Evolutionary conservation across 352 stramenopile genomes (phyloP), one percentile per base, ranked within the genome.

Genomic region (Pythium utonaiense): DNA sequence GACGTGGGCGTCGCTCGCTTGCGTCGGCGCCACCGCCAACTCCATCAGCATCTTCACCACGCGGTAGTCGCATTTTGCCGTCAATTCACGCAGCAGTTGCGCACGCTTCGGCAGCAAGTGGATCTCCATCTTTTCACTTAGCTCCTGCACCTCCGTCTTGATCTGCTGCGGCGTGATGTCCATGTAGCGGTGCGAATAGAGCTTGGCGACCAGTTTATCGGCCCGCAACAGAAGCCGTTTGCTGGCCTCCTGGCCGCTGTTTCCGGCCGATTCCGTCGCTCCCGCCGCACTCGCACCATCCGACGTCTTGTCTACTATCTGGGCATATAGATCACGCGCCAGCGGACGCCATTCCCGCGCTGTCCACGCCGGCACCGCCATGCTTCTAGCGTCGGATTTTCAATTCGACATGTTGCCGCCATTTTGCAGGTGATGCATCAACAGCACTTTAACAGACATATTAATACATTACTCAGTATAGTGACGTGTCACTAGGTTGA

Each of bases 21-120:
- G 56, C 5, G 78, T 88, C 19, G 81, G 78, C 1, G 67, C 60
- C 12, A 74, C 60, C n/a, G 78, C 74, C 45, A 91, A 62, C 60
- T 83, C 78, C 25, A 89, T 52, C 44, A 91, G 66, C 50, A 88
- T 60, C 66, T 87, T 88, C 22, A 89, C 50, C 31, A 84, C 71
- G 36, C 71, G 63, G 30, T 70, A 75, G 28, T 89, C 69, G 25
- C 72, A 84, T 13, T 40, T 19, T 3, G 34, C n/a, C 30, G 72
- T 56, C 36, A 91, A 57, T 25, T 51, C 25, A 40, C 71, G 27
- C 8, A 91, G 45, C 34, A 64, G 72, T 1, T 69, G 34, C 1
- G 71, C 74, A 22, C 77, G 75, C n/a, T 79, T 69, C 8, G 71
- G 62, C 2, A 81, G 62, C 41, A 74, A 78, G 60, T 89, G 81